Evolutionary conservation across 2,329 filamentous ascomycete species (phyloP).

Genomic region (Colletotrichum eleusines): DNA sequence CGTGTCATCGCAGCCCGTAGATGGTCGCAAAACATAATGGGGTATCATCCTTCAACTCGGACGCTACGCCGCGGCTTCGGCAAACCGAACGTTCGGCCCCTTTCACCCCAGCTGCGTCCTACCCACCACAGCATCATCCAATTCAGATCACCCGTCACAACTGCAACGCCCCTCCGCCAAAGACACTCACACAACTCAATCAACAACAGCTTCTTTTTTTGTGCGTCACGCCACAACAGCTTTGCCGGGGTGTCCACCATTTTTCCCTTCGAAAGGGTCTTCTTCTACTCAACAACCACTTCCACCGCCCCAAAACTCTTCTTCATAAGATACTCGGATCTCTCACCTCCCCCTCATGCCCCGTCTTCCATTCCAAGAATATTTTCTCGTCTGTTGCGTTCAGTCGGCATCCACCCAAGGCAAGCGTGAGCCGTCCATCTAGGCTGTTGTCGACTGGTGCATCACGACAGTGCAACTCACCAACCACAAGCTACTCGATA

Average conservation of each 20-base stretch:
- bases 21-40: not conserved
- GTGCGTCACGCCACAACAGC: constrained; percentile 42
- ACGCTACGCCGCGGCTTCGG: not conserved
- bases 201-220: constrained; percentile 40
- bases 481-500: constrained; percentile 16
- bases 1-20: not conserved
- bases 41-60: not conserved
- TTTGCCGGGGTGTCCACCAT: constrained; percentile 41
- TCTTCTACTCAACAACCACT: constrained; percentile 43
- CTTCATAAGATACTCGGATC: constrained; percentile 40
- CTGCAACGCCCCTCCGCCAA: constrained; percentile 30
- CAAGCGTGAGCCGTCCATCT: not conserved
- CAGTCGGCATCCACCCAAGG: not conserved
- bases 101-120: not conserved
- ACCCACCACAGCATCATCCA: constrained; percentile 7
- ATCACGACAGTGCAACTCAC: constrained; percentile 22
- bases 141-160: constrained; percentile 40
- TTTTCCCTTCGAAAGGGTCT: constrained; percentile 40
- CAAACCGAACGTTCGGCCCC: not conserved
- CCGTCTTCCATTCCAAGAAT: constrained; percentile 29
- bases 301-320: constrained; percentile 43
- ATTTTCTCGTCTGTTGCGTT: constrained; percentile 17
- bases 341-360: constrained; percentile 34
- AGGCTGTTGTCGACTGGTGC: not conserved
- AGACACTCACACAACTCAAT: constrained; percentile 32